Evolutionary conservation across 768 basidiomycete species (phyloP), one percentile per base, ranked within the genome.

Genomic region (Trametes cubensis): DNA sequence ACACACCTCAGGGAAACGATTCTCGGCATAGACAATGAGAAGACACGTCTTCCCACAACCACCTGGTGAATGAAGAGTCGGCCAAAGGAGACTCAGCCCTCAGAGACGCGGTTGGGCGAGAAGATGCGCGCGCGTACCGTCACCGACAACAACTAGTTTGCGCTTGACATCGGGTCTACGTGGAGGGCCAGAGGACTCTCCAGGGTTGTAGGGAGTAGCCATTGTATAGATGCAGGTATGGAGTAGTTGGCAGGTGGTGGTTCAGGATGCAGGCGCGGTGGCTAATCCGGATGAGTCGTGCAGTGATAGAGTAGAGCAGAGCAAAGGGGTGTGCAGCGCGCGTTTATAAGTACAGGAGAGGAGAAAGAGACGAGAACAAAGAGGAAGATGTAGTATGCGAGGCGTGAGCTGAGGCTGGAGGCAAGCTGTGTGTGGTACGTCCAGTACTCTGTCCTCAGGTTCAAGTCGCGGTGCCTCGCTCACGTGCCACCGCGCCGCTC

Each of bases 1-100:
- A 71, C 83, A 72, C 78, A 95, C 94, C 84, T 96, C 95, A 46
- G 95, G 94, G 71, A 96, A 97, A 42, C 94, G 85, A 74, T 96
- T 97, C 77, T 96, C 93, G 23, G 95, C 94, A 72, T 97, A 97
- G 40, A 95, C 94, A 70, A 97, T 97, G 69, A 97, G 85, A 62
- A 96, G 82, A 83, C 95, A 96, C 49, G 95, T 97, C 85, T 96
- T 93, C 71, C 90, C 91, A 72, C 91, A 92, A 62, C 90, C 89
- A 75, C 89, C 88, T 90, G 73, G 26, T 46, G 49, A 30, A 17
- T 15, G 44, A 42, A 40, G 23, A 20, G 30, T 4, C 20, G 8
- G 15, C 63, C 25, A 66, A 6, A 18, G 20, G 30, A 47, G 45
- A 51, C 41, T 56, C 40, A 40, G 48, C 10, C 15, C 30, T 14